Evolutionary conservation across 75 land plant genomes (phyloP).

Genomic region (Isoetes taiwanensis): DNA sequence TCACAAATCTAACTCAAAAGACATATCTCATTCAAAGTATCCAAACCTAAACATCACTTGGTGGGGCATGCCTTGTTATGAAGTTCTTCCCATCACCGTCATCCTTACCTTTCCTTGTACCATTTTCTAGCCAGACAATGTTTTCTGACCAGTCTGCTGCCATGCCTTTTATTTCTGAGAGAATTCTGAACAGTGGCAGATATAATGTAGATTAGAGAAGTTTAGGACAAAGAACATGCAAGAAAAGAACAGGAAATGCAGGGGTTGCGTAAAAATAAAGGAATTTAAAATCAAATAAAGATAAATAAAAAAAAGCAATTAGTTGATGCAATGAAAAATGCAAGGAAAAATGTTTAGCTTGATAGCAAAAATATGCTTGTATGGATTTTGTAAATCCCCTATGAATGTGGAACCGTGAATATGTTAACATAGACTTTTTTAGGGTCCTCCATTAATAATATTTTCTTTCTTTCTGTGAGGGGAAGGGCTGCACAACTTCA

Average conservation of each 20-base stretch:
- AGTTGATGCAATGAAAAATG: background rate
- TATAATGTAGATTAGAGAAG: background rate
- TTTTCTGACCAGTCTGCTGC: conserved; percentile 99
- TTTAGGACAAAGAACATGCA: background rate
- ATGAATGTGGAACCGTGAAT: too few species aligned
- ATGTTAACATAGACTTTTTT: too few species aligned
- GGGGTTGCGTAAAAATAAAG: background rate
- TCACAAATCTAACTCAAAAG: too few species aligned
- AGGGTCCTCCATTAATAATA: too few species aligned
- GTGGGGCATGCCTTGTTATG: conserved; percentile 80
- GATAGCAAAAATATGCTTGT: too few species aligned
- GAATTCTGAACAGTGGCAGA: conserved; percentile 47
- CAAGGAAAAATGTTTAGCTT: too few species aligned
- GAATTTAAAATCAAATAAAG: background rate
- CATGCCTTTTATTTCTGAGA: conserved; percentile 87
- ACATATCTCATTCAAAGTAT: too few species aligned
- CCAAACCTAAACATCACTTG: conserved; percentile 84
- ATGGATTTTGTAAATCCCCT: too few species aligned
- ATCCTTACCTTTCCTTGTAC: conserved; percentile 33
- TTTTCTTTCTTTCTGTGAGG: too few species aligned
- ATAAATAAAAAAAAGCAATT: background rate
- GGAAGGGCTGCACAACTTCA: too few species aligned
- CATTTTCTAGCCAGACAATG: conserved; percentile 50
- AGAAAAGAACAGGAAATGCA: background rate
- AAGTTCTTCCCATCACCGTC: conserved; percentile 45